Percentiles rank a stretch among this genome's conserved stretches.
phyloP scores from a whole-genome alignment of 169 alveolate genomes.

The Besnoitia besnoiti region DNA sequence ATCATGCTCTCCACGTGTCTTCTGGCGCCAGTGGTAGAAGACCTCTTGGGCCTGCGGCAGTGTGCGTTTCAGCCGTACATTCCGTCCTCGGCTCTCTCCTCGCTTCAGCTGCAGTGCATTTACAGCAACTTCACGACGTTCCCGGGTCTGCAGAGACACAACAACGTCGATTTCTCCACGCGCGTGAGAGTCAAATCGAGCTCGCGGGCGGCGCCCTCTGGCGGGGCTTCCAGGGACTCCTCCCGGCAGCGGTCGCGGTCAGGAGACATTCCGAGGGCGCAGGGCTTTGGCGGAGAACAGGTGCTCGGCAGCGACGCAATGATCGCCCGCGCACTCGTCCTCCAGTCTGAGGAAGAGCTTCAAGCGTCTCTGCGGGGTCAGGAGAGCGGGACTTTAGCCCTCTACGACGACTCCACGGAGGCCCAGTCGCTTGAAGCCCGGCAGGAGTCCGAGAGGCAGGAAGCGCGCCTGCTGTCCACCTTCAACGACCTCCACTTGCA shows the following conservation, averaged over 20 bases:
- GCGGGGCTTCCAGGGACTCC: too few species aligned
- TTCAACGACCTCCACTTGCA: slow-evolving; percentile 19
- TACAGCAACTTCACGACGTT: slow-evolving; percentile 10
- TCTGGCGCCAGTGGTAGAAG: slow-evolving; percentile 30
- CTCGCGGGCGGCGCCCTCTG: too few species aligned
- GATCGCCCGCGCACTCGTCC: background rate
- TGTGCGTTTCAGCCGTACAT: slow-evolving; percentile 15
- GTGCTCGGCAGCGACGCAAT: background rate
- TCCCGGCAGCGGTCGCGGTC: too few species aligned
- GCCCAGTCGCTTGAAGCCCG: background rate
- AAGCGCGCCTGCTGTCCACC: background rate
- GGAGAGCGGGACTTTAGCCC: background rate
- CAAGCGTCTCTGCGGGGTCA: background rate
- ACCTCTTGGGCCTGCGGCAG: slow-evolving; percentile 18
- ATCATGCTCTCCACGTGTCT: slow-evolving; percentile 34
- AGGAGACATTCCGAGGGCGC: too few species aligned
- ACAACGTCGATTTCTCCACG: slow-evolving; percentile 7
- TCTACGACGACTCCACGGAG: background rate
- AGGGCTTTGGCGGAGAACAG: background rate
- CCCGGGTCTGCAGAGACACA: slow-evolving; percentile 33
- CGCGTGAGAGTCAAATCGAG: slow-evolving; percentile 24
- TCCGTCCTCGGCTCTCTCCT: slow-evolving; percentile 43
- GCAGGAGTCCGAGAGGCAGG: background rate
- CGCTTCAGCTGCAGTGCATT: slow-evolving; percentile 30
- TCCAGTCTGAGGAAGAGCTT: slow-evolving; percentile 19